Percentiles rank a stretch among this genome's conserved stretches.
These are phyloP conservation scores for Beauveria rudraprayagi DNA, from an alignment of 2,329 filamentous ascomycete species.

Conservation along the genomic window DNA sequence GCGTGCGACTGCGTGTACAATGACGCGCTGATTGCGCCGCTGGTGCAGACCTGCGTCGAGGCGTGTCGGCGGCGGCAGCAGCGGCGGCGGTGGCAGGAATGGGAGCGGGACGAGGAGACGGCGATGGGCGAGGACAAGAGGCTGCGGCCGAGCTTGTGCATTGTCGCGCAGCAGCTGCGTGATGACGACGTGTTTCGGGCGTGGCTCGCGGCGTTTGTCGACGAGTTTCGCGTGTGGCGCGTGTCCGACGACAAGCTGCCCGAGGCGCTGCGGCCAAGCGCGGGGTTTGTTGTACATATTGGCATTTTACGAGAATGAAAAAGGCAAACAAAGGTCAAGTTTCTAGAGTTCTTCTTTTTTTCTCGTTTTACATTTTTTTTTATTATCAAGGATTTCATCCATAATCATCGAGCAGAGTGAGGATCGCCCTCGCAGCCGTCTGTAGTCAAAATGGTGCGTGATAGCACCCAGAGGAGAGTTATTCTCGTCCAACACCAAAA, in stretches of 20 bases:
- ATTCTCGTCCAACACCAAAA: slow-evolving; percentile 10
- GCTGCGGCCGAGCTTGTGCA: slow-evolving; percentile 44
- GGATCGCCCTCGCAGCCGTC: background rate
- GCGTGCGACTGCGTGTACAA: slow-evolving; percentile 97
- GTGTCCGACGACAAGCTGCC: slow-evolving; percentile 57
- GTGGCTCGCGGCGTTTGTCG: slow-evolving; percentile 65
- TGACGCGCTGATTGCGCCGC: slow-evolving; percentile 69
- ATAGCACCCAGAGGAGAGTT: slow-evolving; percentile 2
- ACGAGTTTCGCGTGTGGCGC: slow-evolving; percentile 66
- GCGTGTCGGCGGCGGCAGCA: slow-evolving; percentile 49
- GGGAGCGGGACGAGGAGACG: slow-evolving; percentile 10
- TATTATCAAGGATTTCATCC: background rate
- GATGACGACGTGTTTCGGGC: slow-evolving; percentile 75
- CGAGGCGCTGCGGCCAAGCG: slow-evolving; percentile 49
- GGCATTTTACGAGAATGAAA: slow-evolving; percentile 47
- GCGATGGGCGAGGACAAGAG: background rate
- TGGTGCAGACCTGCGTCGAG: slow-evolving; percentile 75
- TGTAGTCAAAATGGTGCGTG: background rate
- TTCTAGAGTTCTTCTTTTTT: background rate
- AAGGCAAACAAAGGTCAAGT: background rate
- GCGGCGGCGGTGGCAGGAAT: slow-evolving; percentile 36
- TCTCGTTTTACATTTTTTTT: background rate
- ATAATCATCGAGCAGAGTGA: background rate
- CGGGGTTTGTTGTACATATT: slow-evolving; percentile 77
- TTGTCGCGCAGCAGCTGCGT: slow-evolving; percentile 84